These are phyloP conservation scores for Penicillium salamii DNA, from an alignment of 495 filamentous ascomycete species.

Conservation along the genomic window DNA sequence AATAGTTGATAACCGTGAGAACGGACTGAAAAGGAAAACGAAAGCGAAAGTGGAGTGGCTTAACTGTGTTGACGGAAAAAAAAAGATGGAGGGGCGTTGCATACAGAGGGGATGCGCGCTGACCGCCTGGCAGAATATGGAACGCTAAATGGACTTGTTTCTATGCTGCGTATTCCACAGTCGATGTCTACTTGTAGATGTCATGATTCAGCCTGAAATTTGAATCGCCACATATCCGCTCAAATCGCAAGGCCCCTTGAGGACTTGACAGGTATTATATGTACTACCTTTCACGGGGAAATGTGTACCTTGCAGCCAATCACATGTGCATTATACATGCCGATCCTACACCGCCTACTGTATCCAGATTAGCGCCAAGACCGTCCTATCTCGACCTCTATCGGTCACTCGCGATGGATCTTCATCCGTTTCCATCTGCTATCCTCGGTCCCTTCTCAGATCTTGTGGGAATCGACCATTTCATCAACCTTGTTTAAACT, in stretches of 20 bases:
- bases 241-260: too few relatives aligned
- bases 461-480: neutral
- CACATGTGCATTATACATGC: too few relatives aligned
- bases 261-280: too few relatives aligned
- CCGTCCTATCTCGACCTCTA: neutral
- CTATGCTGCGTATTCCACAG: too few relatives aligned
- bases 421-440: neutral
- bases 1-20: conserved; percentile 3
- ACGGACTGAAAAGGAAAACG: conserved; percentile 10
- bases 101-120: conserved; percentile 6
- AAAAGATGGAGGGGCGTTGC: conserved; percentile 11
- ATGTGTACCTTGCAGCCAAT: too few relatives aligned
- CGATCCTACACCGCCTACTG: conserved; percentile 3
- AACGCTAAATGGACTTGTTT: neutral
- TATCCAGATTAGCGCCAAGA: neutral
- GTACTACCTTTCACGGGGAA: too few relatives aligned
- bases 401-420: neutral
- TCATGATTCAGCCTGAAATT: too few relatives aligned
- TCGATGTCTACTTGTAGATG: too few relatives aligned
- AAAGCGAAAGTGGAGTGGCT: conserved; percentile 5
- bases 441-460: conserved; percentile 4
- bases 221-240: too few relatives aligned
- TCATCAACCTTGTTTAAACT: too few relatives aligned
- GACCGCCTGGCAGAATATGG: conserved; percentile 11
- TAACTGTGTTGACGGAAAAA: conserved; percentile 16